phyloP scores from a whole-genome alignment of 2,329 filamentous ascomycete species.

The Botrytis tulipae region DNA sequence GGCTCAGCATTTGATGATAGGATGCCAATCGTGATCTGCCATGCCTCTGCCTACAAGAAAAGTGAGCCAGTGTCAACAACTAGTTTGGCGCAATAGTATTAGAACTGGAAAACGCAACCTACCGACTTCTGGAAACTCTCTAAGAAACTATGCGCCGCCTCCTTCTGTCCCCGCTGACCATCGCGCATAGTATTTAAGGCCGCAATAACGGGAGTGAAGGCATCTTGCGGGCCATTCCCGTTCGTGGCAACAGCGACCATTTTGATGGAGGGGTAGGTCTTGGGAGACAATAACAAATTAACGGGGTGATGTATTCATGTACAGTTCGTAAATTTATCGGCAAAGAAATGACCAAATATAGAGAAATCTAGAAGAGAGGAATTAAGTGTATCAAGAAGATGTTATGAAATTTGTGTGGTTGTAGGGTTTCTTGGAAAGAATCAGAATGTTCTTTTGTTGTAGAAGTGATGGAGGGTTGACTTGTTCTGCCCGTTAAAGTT shows the following conservation, averaged over 20 bases:
- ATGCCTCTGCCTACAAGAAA: constrained; percentile 71
- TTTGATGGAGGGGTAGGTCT: constrained; percentile 35
- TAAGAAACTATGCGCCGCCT: constrained; percentile 85
- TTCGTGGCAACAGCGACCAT: constrained; percentile 46
- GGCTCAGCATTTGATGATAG: constrained; percentile 77
- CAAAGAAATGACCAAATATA: not conserved
- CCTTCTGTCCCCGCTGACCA: constrained; percentile 78
- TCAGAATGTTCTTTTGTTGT: constrained; percentile 18
- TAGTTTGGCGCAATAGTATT: constrained; percentile 22
- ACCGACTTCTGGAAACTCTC: constrained; percentile 98
- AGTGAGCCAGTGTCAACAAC: constrained; percentile 29
- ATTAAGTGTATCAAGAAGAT: not conserved
- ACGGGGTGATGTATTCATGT: constrained; percentile 21
- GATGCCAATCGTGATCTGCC: constrained; percentile 83
- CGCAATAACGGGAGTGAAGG: constrained; percentile 80
- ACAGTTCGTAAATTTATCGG: constrained; percentile 15
- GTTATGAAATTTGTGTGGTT: not conserved
- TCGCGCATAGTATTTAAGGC: constrained; percentile 91
- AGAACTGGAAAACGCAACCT: constrained; percentile 42
- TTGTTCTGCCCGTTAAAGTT: constrained; percentile 8
- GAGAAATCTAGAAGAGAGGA: not conserved
- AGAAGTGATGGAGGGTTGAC: not conserved
- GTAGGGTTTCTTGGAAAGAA: constrained; percentile 14
- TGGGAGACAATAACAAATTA: constrained; percentile 21
- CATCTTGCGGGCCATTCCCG: constrained; percentile 61